Evolutionary conservation across 768 basidiomycete species (phyloP), one percentile per base, ranked within the genome.

Genomic region (Terana coerulea): DNA sequence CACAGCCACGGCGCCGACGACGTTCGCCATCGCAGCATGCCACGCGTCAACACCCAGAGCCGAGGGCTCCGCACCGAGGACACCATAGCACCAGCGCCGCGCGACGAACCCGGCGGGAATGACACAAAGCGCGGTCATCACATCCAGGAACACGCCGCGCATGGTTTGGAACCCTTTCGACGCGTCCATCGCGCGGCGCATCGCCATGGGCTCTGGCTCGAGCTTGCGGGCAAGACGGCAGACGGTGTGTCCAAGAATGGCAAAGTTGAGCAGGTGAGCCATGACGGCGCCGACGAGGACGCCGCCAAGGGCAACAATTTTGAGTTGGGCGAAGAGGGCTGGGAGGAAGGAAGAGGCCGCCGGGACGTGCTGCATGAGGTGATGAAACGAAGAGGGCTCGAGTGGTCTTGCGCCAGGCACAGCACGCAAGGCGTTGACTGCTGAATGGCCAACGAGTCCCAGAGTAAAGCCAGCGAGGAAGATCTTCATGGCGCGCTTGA

Each of bases 181-280:
- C 11, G 48, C 22, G 28, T 50, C 48, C 48, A 54, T 47, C 22
- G 54, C 42, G 17, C 41, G 41, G 28, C 48, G 53, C 53, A 54
- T 49, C 7, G 41, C 42, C 11, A 24, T 43, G 5, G 53, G 48
- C 36, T 54, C 30, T 5, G 53, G 53, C n/a, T 54, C 53, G 14
- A 49, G 48, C 19, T 34, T 39, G 25, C 53, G 41, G 3, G 29
- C 42, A 15, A 55, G 54, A 10, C 54, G 41, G 45, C 47, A 51
- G 22, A 51, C 17, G 26, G 49, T 51, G 28, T 51, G 54, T 19
- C 42, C 54, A 25, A 55, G 17, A 44, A 55, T 36, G 28, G 29
- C 22, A 43, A 51, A 39, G 44, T 55, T 55, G 26, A 51, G 17
- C 33, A 46, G 34, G 37, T 47, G 49, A 1, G 54, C 41, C 36